Evolutionary conservation across 352 stramenopile genomes (phyloP), one percentile per base, ranked within the genome.

Genomic region (Globisporangium cylindrosporum): DNA sequence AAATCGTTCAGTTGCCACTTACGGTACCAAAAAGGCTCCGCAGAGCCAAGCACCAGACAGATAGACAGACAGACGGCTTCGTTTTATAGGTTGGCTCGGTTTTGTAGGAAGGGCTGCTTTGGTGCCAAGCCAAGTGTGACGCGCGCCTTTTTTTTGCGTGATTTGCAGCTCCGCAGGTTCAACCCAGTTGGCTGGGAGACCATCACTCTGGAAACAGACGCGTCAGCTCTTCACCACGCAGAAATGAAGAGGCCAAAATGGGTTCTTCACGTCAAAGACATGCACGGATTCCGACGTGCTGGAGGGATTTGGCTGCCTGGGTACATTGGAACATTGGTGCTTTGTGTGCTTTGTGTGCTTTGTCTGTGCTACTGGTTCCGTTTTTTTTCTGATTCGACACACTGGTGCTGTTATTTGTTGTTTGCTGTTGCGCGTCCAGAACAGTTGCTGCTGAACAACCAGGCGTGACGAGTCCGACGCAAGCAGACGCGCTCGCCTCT

Each of bases 131-230:
- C 24, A 60, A n/a, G 36, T 60, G 38, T 55, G 59, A 64, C 36
- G 20, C 36, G 41, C 59, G 36, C 38, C 32, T 43, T 22, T 41
- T 64, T 43, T 64, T 55, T 64, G 59, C 59, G 46, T 32, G 38
- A 48, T 41, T 64, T 64, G 59, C 38, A 64, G 59, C 32, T 56
- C 59, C 59, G 59, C 59, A 64, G 38, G 34, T 64, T 64, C 59
- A 64, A 64, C 34, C 38, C n/a, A 62, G 29, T 24, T 22, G 20
- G 3, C 3, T 6, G 12, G 15, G 43, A 63, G 43, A 63, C 20
- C 58, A 63, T 53, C 58, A 63, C 36, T 63, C 41, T n/a, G 41
- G 15, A 48, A 48, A 20, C 41, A n/a, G 41, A 49, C 41, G 41
- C 41, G 41, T 49, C 41, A 49, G 41, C 41, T 49, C 41, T 49